Evolutionary conservation across 225 moss, liverwort and hornwort species (phyloP).

Genomic region (Pseudoscleropodium purum): DNA sequence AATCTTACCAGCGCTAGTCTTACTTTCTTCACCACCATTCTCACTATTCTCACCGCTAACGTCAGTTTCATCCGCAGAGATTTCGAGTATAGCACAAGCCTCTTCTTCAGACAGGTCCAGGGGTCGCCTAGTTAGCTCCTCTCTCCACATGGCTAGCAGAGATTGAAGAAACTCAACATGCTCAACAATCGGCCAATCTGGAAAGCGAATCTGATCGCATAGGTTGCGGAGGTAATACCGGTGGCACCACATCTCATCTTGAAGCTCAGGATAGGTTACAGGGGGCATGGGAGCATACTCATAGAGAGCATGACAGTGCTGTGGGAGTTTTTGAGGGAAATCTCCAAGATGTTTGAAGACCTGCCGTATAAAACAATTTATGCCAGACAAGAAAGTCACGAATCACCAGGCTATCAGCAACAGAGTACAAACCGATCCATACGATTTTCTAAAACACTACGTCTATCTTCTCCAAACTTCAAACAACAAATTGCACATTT

Average conservation of each 20-base stretch:
- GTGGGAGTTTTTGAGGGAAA: constrained; percentile 84
- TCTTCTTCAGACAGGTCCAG: constrained; percentile 93
- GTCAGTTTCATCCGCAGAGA: constrained; percentile 66
- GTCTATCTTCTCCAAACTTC: background rate
- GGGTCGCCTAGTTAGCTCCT: constrained; percentile 82
- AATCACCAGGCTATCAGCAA: background rate
- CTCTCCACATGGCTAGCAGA: constrained; percentile 85
- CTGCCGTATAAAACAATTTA: constrained; percentile 8
- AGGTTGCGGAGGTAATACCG: constrained; percentile 92
- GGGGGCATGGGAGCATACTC: constrained; percentile 97
- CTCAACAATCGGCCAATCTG: constrained; percentile 86
- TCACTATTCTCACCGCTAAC: constrained; percentile 28
- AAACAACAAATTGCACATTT: background rate
- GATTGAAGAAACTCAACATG: constrained; percentile 97
- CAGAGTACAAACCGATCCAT: background rate
- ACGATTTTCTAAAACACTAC: background rate
- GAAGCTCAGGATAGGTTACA: constrained; percentile 88
- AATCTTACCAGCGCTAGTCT: constrained; percentile 36
- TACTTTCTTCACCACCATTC: constrained; percentile 55
- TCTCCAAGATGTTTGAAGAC: constrained; percentile 89
- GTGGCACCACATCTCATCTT: constrained; percentile 99
- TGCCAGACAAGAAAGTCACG: background rate
- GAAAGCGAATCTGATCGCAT: constrained; percentile 86
- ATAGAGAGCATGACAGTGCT: constrained; percentile 84
- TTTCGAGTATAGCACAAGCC: constrained; percentile 83